Evolutionary conservation across 805 yeast genomes (phyloP).

Genomic region (Saccharomyces paradoxus): DNA sequence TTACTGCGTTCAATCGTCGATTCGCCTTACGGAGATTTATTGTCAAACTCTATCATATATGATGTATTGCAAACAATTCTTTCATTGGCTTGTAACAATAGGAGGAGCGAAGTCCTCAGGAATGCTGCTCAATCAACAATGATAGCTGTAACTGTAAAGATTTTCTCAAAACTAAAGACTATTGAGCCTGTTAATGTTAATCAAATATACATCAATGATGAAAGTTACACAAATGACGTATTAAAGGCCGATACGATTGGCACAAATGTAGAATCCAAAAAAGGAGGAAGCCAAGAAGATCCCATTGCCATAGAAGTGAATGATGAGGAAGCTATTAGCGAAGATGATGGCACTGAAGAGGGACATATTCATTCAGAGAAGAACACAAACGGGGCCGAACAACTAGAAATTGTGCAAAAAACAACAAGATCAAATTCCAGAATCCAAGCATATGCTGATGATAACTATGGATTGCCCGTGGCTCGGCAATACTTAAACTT

Average conservation of each 20-base stretch:
- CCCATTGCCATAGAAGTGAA: slow-evolving; percentile 13
- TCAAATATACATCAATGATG: slow-evolving; percentile 38
- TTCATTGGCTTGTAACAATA: slow-evolving; percentile 82
- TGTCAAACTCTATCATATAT: slow-evolving; percentile 71
- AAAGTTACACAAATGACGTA: slow-evolving; percentile 39
- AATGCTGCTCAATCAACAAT: slow-evolving; percentile 80
- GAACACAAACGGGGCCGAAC: background rate
- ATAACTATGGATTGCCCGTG: slow-evolving; percentile 63
- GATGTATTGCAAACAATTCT: slow-evolving; percentile 86
- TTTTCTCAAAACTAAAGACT: slow-evolving; percentile 51
- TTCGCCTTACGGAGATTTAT: slow-evolving; percentile 53
- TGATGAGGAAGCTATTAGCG: background rate
- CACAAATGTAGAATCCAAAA: slow-evolving; percentile 42
- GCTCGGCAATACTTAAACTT: slow-evolving; percentile 70
- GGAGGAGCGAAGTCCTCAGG: slow-evolving; percentile 79
- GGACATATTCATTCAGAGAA: background rate
- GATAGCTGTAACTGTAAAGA: slow-evolving; percentile 54
- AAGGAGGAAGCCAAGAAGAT: slow-evolving; percentile 7
- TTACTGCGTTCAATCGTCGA: slow-evolving; percentile 60
- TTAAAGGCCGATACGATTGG: slow-evolving; percentile 47
- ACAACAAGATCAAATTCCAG: slow-evolving; percentile 1
- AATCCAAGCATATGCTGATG: slow-evolving; percentile 11
- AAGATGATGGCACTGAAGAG: slow-evolving; percentile 4
- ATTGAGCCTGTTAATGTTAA: slow-evolving; percentile 40
- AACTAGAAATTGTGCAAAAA: background rate